Base-by-base conservation (phyloP, 768 basidiomycete genomes). In the Hericium coralloides region DNA sequence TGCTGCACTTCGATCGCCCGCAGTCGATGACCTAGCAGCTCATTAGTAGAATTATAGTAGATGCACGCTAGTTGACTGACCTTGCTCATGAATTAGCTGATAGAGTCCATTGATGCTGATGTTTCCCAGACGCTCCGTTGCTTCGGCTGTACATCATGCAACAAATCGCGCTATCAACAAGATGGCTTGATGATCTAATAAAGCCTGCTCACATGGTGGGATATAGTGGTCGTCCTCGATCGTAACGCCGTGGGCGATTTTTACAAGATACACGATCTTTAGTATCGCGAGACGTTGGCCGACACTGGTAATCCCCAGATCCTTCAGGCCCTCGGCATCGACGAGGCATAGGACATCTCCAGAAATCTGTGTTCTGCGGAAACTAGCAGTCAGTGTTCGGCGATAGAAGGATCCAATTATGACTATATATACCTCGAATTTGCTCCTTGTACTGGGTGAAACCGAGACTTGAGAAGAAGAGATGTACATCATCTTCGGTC, bases 241-340 rank as follows among this genome's bases (percentile, higher is more conserved):
- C 38, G 89, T 83, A 53, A 99, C 76, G 59, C 83, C 84, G 65
- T 95, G 80, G 1, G 83, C 83, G 53, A 94, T 72, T 76, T 99
- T 99, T 65, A 91, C 75, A 54, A 83, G 83, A 73, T 97, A 98
- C 57, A 98, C 84, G 50, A 89, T 86, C 70, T 93, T 95, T 68
- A 98, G 84, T 60, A 98, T 92, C 47, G 89, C 78, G 38, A 99
- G 73, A 55, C 97, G 78, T 70, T 98, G 95, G 20, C 97, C 97
- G 60, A 98, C 82, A 38, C 88, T 91, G 18, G 81, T 68, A 47
- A 99, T 80, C 7, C 97, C 97, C 56, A 98, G 74, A 41, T 89
- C 85, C 70, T 89, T 91, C 61, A 99, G 80, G 1, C 82, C 72
- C 23, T 94, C 89, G n/a, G 84, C 78, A 68, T 93, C 89, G 50